Evolutionary conservation across 2,329 filamentous ascomycete genomes (phyloP), one percentile per base, ranked within the genome.

Genomic region (Fusarium neocosmosporiellum): DNA sequence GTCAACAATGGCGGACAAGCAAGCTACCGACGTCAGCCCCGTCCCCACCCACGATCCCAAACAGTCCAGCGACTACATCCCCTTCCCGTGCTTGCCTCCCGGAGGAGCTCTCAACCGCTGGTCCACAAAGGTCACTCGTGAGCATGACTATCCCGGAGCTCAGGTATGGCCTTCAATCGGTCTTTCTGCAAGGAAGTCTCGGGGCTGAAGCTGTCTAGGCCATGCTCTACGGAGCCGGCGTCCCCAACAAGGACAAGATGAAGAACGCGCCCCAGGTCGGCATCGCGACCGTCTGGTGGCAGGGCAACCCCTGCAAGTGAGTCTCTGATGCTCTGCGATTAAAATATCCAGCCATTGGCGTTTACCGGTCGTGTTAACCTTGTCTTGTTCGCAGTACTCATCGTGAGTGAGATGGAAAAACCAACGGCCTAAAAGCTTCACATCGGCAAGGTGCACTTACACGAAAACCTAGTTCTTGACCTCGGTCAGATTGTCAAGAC

Each of bases 291-390:
- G 94, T 98, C 6, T 98, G 95, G 95, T 98, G 95, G 95, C 95
- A 98, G 83, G 96, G 96, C 31, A 98, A 98, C 80, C 94, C 96
- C 39, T 98, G 95, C 90, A 98, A 98, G 92, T 94, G 83, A 84
- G 91, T 88, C 46, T 14, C 4, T 31, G 6, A n/a, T 11, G 14
- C 10, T 50, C 4, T 4, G 2, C 4, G 27, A 29, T 7, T 50
- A n/a, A 5, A 13, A 31, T 50, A 13, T 31, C 46, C 14, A 18
- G 36, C 7, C 46, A 59, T 37, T 57, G 37, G 24, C n/a, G 29
- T 16, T 50, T 50, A n/a, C 46, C 10, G 9, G 24, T 29, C 27
- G 46, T 50, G 46, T 50, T 50, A 50, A 50, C 46, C 7, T 50
- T 50, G 27, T 0, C 6, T 46, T 18, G n/a, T 18, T 34, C 33